These are phyloP conservation scores for Salvia hispanica DNA, from an alignment of 257 asterid genomes.

Conservation along the genomic window DNA sequence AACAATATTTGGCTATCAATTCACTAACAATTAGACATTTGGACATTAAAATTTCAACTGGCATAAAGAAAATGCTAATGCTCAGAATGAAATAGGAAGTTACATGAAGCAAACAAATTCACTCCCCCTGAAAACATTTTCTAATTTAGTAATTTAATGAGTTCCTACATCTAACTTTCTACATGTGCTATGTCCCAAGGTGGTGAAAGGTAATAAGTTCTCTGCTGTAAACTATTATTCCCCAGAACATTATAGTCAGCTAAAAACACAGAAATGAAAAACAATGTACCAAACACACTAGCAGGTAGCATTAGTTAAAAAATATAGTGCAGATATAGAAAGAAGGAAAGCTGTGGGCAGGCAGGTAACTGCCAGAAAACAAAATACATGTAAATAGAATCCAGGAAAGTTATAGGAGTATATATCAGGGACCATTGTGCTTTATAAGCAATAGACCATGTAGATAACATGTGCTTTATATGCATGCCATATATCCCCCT, in stretches of 20 bases:
- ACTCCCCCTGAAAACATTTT: not conserved
- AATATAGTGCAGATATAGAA: not conserved
- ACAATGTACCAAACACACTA: constrained; percentile 10
- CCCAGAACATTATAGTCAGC: constrained; percentile 1
- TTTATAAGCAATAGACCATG: not conserved
- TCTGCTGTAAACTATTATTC: not conserved
- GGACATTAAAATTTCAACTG: not conserved
- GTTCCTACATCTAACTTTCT: constrained; percentile 7
- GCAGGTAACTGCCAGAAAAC: not conserved
- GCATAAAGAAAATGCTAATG: constrained; percentile 3
- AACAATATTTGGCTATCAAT: constrained; percentile 6
- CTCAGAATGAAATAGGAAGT: constrained; percentile 2
- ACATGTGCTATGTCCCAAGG: not conserved
- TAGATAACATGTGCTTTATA: not conserved
- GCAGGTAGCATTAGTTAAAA: constrained; percentile 8
- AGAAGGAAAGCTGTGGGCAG: not conserved
- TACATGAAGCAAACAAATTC: constrained; percentile 8
- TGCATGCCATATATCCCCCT: not conserved
- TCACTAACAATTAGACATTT: not conserved
- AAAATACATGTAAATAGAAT: not conserved
- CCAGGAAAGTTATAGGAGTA: constrained; percentile 1
- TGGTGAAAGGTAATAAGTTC: not conserved
- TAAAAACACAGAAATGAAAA: not conserved
- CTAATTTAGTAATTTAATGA: not conserved
- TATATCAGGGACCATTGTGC: not conserved